A percentile compares a stretch with the other conserved stretches of the same genome.
These are phyloP conservation scores for Tricholoma sp. DNA, from an alignment of 768 basidiomycete species.

Conservation along the genomic window DNA sequence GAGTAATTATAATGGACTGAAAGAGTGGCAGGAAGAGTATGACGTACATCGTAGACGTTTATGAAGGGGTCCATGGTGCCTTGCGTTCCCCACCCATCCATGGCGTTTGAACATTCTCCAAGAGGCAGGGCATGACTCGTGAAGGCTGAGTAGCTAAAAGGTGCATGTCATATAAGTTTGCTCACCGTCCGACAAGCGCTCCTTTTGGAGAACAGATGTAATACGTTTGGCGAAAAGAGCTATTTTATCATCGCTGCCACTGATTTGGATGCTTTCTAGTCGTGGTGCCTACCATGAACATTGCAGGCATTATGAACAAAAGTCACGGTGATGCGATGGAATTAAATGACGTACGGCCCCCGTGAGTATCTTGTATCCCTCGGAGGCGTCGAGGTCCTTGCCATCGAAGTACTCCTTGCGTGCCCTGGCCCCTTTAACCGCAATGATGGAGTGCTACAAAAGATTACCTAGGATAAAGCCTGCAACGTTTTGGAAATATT, in stretches of 20 bases:
- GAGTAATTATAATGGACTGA: background rate
- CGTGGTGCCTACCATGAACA: conserved; percentile 11
- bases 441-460: conserved; percentile 18
- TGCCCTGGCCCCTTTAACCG: conserved; percentile 25
- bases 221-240: conserved; percentile 18
- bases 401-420: conserved; percentile 27
- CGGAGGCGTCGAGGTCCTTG: conserved; percentile 22
- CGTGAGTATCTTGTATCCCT: conserved; percentile 31
- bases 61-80: conserved; percentile 21
- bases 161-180: no score
- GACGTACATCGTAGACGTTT: conserved; percentile 19
- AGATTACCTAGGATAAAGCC: background rate
- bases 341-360: conserved; percentile 20
- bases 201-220: conserved; percentile 8
- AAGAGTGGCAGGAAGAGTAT: background rate
- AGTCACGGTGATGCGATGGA: background rate
- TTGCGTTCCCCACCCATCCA: conserved; percentile 18
- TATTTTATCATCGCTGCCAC: conserved; percentile 10
- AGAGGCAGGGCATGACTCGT: conserved; percentile 17
- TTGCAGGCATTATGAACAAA: background rate
- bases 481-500: background rate
- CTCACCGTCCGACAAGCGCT: conserved; percentile 12
- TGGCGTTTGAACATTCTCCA: conserved; percentile 18
- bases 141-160: background rate
- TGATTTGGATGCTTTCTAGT: conserved; percentile 20